These are phyloP conservation scores for Rhynchospora pubera DNA, from an alignment of 176 grass and related monocot genomes.

Conservation along the genomic window DNA sequence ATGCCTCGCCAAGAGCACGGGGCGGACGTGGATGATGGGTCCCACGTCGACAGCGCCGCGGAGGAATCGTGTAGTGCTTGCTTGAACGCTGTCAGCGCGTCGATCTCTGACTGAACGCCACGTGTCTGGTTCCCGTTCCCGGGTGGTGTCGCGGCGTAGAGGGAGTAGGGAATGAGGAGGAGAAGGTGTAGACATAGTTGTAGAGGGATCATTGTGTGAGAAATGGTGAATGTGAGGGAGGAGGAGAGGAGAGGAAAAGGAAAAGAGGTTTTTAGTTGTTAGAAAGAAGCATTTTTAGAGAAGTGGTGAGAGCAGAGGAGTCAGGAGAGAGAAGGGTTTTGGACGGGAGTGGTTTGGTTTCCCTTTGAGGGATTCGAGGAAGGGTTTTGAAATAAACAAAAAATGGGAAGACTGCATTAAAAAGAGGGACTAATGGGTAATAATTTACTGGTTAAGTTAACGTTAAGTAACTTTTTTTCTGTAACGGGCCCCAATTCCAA, in stretches of 20 bases:
- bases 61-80: slow-evolving; percentile 48
- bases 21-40: slow-evolving; percentile 39
- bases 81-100: slow-evolving; percentile 58
- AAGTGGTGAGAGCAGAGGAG: slow-evolving; percentile 1
- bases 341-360: slow-evolving; percentile 51
- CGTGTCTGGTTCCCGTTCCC: slow-evolving; percentile 29
- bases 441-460: slow-evolving; percentile 15
- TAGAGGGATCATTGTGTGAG: slow-evolving; percentile 28
- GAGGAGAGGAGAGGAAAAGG: too few species aligned
- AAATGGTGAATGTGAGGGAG: neutral
- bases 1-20: slow-evolving; percentile 90
- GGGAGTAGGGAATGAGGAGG: neutral
- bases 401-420: neutral
- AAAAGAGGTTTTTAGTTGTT: slow-evolving; percentile 19
- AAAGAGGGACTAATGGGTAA: neutral
- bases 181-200: slow-evolving; percentile 17
- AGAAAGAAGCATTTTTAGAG: neutral
- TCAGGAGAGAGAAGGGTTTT: slow-evolving; percentile 45
- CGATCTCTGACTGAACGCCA: slow-evolving; percentile 56
- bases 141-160: slow-evolving; percentile 8
- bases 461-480: slow-evolving; percentile 14
- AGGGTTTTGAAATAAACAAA: slow-evolving; percentile 32
- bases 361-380: slow-evolving; percentile 39
- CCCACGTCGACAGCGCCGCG: slow-evolving; percentile 54
- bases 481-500: neutral